Evolutionary conservation across 2,329 filamentous ascomycete species (phyloP).

Genomic region (Aureobasidium sp.): DNA sequence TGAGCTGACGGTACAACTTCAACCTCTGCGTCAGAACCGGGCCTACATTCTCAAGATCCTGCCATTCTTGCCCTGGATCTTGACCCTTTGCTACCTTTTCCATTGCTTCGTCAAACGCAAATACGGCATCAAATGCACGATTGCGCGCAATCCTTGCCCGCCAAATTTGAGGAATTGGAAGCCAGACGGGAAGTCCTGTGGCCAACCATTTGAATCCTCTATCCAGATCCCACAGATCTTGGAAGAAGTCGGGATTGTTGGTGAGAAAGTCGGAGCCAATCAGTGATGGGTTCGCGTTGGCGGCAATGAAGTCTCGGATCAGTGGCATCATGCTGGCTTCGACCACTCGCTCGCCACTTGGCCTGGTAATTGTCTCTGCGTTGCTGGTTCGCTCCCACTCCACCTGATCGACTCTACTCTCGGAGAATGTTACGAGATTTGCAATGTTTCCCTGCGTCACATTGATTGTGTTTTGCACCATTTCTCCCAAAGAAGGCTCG

Average conservation of each 20-base stretch:
- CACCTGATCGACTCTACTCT: constrained; percentile 54
- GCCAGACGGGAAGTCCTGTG: constrained; percentile 49
- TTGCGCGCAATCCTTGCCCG: constrained; percentile 38
- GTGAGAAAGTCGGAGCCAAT: constrained; percentile 47
- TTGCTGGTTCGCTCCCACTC: constrained; percentile 53
- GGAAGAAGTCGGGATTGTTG: constrained; percentile 46
- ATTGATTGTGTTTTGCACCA: constrained; percentile 33
- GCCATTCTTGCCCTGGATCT: constrained; percentile 29
- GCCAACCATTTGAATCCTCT: constrained; percentile 47
- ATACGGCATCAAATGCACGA: constrained; percentile 24
- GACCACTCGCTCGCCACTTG: constrained; percentile 38
- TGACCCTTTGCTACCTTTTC: constrained; percentile 27
- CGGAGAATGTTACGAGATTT: constrained; percentile 53
- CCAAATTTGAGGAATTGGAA: constrained; percentile 46
- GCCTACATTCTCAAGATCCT: constrained; percentile 28
- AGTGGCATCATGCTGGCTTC: constrained; percentile 48
- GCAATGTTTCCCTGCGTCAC: constrained; percentile 42
- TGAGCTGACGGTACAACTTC: constrained; percentile 27
- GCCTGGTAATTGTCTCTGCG: constrained; percentile 36
- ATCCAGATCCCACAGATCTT: constrained; percentile 52
- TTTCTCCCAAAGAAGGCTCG: constrained; percentile 40
- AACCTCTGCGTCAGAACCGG: constrained; percentile 28
- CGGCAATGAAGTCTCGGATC: constrained; percentile 51
- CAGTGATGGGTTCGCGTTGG: constrained; percentile 43
- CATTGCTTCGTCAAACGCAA: constrained; percentile 27